Evolutionary conservation across 306 rosid species (phyloP).

Genomic region (Gastrolobium villosum): DNA sequence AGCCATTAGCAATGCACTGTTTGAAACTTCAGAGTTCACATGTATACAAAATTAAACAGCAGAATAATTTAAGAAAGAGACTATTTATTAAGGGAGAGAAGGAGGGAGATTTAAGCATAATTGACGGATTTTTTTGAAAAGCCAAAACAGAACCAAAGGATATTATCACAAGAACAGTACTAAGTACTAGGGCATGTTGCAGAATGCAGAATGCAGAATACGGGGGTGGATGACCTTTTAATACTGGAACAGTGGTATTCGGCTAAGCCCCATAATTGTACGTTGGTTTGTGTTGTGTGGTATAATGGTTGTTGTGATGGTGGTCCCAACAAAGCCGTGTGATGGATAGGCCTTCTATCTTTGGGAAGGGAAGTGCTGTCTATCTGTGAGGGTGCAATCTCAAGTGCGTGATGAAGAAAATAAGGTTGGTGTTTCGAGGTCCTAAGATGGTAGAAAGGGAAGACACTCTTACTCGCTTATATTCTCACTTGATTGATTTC

Average conservation of each 20-base stretch:
- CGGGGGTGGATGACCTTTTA: too few species aligned
- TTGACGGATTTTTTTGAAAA: too few species aligned
- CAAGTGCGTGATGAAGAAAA: background rate
- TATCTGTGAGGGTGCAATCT: constrained; percentile 24
- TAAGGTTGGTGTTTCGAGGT: constrained; percentile 9
- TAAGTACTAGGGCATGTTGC: too few species aligned
- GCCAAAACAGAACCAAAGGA: too few species aligned
- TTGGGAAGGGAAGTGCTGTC: constrained; percentile 23
- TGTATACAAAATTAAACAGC: background rate
- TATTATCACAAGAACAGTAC: too few species aligned
- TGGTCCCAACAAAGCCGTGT: constrained; percentile 43
- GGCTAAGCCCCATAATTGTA: constrained; percentile 21
- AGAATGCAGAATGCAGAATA: too few species aligned
- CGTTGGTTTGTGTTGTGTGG: background rate
- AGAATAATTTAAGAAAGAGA: background rate
- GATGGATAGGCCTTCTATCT: constrained; percentile 20
- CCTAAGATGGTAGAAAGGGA: background rate
- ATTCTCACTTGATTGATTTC: too few species aligned
- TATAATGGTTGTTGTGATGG: too few species aligned
- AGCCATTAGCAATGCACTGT: background rate
- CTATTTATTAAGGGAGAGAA: too few species aligned
- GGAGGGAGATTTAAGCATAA: too few species aligned
- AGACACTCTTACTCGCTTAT: too few species aligned
- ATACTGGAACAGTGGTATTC: too few species aligned
- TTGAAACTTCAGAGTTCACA: background rate